Base-by-base conservation (phyloP, 108 stramenopile genomes). In the Skeletonema potamos region DNA sequence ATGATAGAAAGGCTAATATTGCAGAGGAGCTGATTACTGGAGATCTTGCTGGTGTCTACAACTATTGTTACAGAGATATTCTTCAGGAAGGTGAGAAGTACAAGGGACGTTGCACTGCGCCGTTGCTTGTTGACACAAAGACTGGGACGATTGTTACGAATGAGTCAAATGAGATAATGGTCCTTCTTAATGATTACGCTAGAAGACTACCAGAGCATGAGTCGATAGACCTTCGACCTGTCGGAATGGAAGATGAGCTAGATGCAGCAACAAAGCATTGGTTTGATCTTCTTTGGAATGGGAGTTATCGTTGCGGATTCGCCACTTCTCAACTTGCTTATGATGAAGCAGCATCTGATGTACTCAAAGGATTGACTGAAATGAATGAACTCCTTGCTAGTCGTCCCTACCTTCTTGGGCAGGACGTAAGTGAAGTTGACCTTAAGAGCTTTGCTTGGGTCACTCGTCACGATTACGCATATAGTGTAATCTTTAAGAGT, bases 241-340 rank as follows among this genome's bases (percentile, higher is more conserved):
- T 69, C 1, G 90, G 82, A 7, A 63, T 93, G 27, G 73, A 68
- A 66, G 46, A 74, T 33, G 73, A 84, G 37, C 74, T 96, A 32
- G 90, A 95, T 60, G 48, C 37, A 7, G 88, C 77, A 28, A 89
- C 82, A 27, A 92, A 92, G 56, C 76, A 91, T 24, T 94, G 92
- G 92, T 79, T 97, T 30, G 91, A 96, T 66, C 62, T 77, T 5
- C 37, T 96, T 15, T 91, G 89, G 81, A 92, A 96, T 72, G 96
- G 92, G 32, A 76, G 84, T 6, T 96, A 96, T 68, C 76, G 83
- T 29, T 95, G 94, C 79, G 96, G 96, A 13, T 95, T 97, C 66
- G 80, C 84, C 3, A 93, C 89, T 2, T 86, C 89, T 27, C 96
- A 97, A 83, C 28, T 46, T 12, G 96, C 94, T 17, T 94, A 97